Percentiles rank a stretch among this genome's conserved stretches.
Conservation (phyloP, 2,329 filamentous ascomycete species). For the Simplicillium aogashimaense region DNA sequence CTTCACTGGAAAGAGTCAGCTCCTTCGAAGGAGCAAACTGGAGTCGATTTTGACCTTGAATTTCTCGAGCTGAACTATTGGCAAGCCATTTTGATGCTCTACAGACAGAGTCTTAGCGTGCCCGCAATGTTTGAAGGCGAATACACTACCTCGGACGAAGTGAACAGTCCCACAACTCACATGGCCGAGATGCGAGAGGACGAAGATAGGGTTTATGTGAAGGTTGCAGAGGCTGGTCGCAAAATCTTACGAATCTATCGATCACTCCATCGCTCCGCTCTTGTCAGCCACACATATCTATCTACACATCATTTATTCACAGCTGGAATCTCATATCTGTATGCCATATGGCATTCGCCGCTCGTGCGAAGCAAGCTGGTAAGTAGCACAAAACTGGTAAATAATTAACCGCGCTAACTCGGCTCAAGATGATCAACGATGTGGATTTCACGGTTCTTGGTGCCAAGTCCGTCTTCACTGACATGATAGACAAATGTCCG, state of each 20-base stretch:
- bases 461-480: slow-evolving; percentile 83
- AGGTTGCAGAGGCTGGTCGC: slow-evolving; percentile 90
- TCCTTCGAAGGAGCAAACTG: slow-evolving; percentile 67
- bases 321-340: slow-evolving; percentile 92
- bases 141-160: slow-evolving; percentile 54
- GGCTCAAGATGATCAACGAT: slow-evolving; percentile 67
- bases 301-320: slow-evolving; percentile 96
- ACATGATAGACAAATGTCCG: slow-evolving; percentile 89
- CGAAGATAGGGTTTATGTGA: slow-evolving; percentile 84
- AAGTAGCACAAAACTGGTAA: slow-evolving; percentile 24
- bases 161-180: slow-evolving; percentile 51
- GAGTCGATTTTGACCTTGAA: slow-evolving; percentile 80
- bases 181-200: slow-evolving; percentile 63
- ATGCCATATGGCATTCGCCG: slow-evolving; percentile 94
- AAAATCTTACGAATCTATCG: slow-evolving; percentile 86
- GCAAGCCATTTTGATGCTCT: slow-evolving; percentile 94
- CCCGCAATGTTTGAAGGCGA: slow-evolving; percentile 78
- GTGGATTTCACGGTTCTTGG: slow-evolving; percentile 95
- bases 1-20: slow-evolving; percentile 80
- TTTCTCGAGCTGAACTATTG: slow-evolving; percentile 95
- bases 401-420: slow-evolving; percentile 2
- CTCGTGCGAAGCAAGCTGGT: slow-evolving; percentile 78
- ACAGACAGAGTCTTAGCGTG: slow-evolving; percentile 80
- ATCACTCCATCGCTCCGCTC: slow-evolving; percentile 74
- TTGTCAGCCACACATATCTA: slow-evolving; percentile 93